Conservation (phyloP, 148 eudicot genomes). For the Amaranthus palmeri region DNA sequence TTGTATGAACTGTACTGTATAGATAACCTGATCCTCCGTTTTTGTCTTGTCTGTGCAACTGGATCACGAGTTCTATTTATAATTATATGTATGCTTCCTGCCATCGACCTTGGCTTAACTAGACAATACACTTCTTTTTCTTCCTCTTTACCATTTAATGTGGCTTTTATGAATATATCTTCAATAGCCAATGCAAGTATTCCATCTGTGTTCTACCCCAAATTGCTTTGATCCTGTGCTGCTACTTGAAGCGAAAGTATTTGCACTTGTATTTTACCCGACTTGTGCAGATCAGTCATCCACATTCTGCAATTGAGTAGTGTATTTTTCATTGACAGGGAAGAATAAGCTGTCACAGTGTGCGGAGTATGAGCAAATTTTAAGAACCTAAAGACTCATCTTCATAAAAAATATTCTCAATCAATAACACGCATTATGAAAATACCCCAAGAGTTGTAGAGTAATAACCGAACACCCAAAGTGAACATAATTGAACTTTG, state of each 20-base stretch:
- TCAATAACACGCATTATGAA: not conserved
- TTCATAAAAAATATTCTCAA: not conserved
- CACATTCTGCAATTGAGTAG: not conserved
- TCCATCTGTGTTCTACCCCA: not conserved
- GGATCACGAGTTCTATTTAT: not conserved
- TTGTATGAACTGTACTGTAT: not conserved
- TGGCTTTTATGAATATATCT: not conserved
- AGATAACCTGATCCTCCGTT: not conserved
- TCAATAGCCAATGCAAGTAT: not conserved
- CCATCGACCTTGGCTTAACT: not conserved
- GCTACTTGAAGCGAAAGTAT: not conserved
- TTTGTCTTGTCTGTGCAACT: not conserved
- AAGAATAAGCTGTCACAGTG: not conserved
- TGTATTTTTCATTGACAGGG: not conserved
- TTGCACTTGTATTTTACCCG: not conserved
- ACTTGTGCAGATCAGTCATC: not conserved
- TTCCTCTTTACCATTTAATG: not conserved
- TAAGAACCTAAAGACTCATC: not conserved
- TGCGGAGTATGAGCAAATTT: not conserved
- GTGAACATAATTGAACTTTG: not conserved
- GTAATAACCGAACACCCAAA: not conserved
- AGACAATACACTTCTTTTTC: not conserved
- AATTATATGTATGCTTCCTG: not conserved
- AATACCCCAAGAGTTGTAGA: not conserved
- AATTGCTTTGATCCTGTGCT: not conserved